Evolutionary conservation across 2,329 filamentous ascomycete species (phyloP), one percentile per base, ranked within the genome.

Genomic region (Botrytis deweyae): DNA sequence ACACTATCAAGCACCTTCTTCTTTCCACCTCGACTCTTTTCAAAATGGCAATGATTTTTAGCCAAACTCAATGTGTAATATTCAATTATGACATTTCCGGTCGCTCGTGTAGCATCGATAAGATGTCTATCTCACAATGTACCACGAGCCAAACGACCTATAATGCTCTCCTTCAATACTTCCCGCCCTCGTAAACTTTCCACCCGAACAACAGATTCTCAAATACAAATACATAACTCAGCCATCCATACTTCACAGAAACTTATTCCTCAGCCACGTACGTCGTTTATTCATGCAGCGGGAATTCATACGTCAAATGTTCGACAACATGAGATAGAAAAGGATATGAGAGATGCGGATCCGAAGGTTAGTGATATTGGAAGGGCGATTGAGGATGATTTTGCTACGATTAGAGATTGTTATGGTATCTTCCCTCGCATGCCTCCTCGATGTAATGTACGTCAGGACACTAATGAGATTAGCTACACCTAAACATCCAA

Each of bases 331-430:
- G 44, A 73, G 33, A 69, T 52, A 52, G 64, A 69, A 62, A 73
- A 69, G 52, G 73, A 76, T 42, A 76, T 62, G 52, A 67, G 72
- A 18, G 72, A 73, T 65, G 74, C 74, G 79, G 87, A 88, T 76
- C 85, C 86, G 29, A 86, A 86, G 69, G 80, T 88, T 52, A 83
- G 84, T 72, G 83, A 86, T 40, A 55, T 73, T 68, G 88, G 87
- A 38, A 84, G 84, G 58, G 80, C 85, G 0, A 89, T 91, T 76
- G 83, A 86, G 76, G 88, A 91, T 80, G 87, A 91, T 77, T 92
- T 88, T 81, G 89, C 90, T 9, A 83, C 84, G 10, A 83, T 92
- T 68, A 84, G 87, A 66, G 84, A 87, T 22, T 82, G 85, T 73
- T 92, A 92, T 80, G 82, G 88, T 88, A 80, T 52, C 18, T 25